These are phyloP conservation scores for Telfairia occidentalis DNA, from an alignment of 331 rosid genomes.

Conservation along the genomic window DNA sequence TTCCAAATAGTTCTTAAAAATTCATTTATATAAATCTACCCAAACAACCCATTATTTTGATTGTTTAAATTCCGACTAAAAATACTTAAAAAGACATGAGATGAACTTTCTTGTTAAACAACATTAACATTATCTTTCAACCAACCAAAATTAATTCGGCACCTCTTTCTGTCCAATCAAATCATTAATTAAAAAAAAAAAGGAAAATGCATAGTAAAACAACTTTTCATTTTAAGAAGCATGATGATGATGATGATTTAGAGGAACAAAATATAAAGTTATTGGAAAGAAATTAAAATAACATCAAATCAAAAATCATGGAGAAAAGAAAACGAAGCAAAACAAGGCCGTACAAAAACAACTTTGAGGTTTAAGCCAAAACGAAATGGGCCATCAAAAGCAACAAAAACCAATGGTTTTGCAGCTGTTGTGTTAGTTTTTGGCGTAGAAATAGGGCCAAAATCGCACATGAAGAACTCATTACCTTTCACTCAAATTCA, in stretches of 20 bases:
- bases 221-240: not conserved
- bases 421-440: not conserved
- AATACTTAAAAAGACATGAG: no score
- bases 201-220: not conserved
- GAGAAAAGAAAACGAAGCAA: not conserved
- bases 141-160: no score
- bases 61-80: not conserved
- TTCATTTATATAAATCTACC: no score
- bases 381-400: not conserved
- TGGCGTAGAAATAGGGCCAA: not conserved
- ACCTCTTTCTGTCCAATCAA: not conserved
- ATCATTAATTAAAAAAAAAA: not conserved
- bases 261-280: not conserved
- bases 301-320: not conserved
- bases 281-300: not conserved
- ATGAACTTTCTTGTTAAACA: no score
- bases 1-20: no score
- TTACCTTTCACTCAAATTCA: not conserved
- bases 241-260: not conserved
- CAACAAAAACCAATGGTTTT: not conserved
- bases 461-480: constrained; percentile 5
- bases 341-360: not conserved
- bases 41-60: no score
- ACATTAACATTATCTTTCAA: no score
- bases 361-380: not conserved